A percentile compares a stretch with the other conserved stretches of the same genome.
Conservation (phyloP, 768 basidiomycete genomes). For the Clitopilus hobsonii region DNA sequence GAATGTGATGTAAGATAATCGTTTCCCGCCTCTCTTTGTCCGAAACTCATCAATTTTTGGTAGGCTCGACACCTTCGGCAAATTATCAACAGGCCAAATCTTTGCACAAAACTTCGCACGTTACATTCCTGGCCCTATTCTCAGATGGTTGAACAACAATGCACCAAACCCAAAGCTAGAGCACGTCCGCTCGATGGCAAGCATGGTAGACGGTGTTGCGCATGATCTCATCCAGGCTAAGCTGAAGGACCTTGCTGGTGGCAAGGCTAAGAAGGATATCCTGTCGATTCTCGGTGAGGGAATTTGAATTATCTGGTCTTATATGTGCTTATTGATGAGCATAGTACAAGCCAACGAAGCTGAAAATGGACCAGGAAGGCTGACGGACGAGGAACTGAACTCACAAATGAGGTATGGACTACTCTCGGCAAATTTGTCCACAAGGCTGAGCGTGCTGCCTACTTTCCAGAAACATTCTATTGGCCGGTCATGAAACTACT, state of each 20-base stretch:
- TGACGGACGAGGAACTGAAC: conserved; percentile 46
- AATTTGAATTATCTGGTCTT: neutral
- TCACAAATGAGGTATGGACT: conserved; percentile 48
- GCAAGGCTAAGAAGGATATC: conserved; percentile 32
- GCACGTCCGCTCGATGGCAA: conserved; percentile 25
- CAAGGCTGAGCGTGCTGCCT: conserved; percentile 33
- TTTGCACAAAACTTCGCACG: conserved; percentile 24
- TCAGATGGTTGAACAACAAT: conserved; percentile 29
- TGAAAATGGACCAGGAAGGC: conserved; percentile 33
- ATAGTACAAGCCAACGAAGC: conserved; percentile 53
- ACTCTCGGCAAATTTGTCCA: conserved; percentile 31
- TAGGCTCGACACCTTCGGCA: conserved; percentile 27
- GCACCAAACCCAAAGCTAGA: conserved; percentile 24
- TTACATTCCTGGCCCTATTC: conserved; percentile 23
- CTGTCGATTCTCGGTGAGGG: conserved; percentile 38
- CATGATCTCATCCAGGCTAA: conserved; percentile 32
- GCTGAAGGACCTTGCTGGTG: conserved; percentile 23
- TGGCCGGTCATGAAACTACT: conserved; percentile 60
- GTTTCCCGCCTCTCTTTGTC: neutral
- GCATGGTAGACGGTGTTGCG: conserved; percentile 26
- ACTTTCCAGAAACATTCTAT: conserved; percentile 42
- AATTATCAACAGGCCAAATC: conserved; percentile 23
- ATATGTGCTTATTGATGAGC: neutral
- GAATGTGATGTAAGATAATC: conserved; percentile 27
- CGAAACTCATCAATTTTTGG: neutral